Evolutionary conservation across 1,139 yeast species (phyloP), one percentile per base, ranked within the genome.

Genomic region (Yamadazyma friedrichii): DNA sequence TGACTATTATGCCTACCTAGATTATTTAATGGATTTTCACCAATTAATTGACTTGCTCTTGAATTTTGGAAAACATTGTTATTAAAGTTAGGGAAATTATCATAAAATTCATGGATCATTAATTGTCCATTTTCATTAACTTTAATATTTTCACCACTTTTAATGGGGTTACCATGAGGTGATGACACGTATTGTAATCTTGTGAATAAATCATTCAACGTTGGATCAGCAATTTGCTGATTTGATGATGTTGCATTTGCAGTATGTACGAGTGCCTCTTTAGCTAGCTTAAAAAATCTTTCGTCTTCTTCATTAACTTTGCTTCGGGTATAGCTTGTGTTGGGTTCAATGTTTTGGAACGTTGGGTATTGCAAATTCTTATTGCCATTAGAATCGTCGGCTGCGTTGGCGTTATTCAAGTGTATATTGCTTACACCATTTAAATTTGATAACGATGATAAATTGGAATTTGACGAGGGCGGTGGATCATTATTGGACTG

Each of bases 111-210:
- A 34, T 67, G 75, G 38, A 72, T 68, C 64, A 67, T 70, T 40
- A 71, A 56, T 46, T 69, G 73, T 4, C 78, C 77, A 41, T 61
- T 64, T 33, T 62, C 67, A 48, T 70, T 70, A 34, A 71, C 65
- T 16, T 55, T 57, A n/a, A 71, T 63, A 20, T 58, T 56, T 10
- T 62, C 61, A 8, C 68, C 62, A 31, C 58, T 58, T 31, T 59
- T 61, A 20, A 71, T 71, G 6, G 77, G 78, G 47, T 71, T 72
- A 6, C 73, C 73, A 55, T 78, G 83, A 3, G 84, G 82, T 20
- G 80, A 68, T 42, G 71, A 62, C 10, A 76, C 77, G 49, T 78
- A 78, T 48, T 76, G 81, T 38, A 78, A 59, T 43, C 84, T 54
- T 43, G 67, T 64, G 31, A 78, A 58, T 24, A 78, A 62, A 48